Evolutionary conservation across 345 rosid genomes (phyloP).

Genomic region (Zanthoxylum bungeanum): DNA sequence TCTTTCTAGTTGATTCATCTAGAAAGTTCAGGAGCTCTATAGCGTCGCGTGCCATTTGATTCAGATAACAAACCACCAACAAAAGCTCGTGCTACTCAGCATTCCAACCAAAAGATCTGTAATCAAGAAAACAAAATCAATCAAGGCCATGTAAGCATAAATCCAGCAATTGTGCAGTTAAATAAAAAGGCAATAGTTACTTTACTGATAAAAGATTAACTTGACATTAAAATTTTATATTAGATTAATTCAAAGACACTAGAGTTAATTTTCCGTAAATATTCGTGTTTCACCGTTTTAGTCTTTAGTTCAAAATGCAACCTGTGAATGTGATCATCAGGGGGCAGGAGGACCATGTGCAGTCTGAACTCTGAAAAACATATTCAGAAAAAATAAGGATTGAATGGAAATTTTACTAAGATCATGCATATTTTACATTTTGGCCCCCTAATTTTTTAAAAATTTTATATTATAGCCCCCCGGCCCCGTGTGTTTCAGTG

Average conservation of each 20-base stretch:
- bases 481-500: background rate
- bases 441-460: too few species aligned
- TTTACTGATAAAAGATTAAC: background rate
- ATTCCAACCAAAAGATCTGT: background rate
- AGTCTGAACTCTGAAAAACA: too few species aligned
- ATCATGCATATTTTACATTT: too few species aligned
- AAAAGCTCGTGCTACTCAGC: background rate
- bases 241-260: too few species aligned
- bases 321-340: too few species aligned
- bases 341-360: too few species aligned
- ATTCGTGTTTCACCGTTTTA: background rate
- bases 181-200: background rate
- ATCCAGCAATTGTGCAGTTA: background rate
- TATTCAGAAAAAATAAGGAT: too few species aligned
- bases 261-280: background rate
- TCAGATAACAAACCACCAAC: background rate
- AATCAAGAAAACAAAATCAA: background rate
- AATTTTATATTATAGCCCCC: too few species aligned
- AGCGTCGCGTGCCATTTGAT: background rate
- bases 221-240: too few species aligned
- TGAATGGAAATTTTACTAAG: too few species aligned
- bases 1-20: background rate
- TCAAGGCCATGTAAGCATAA: background rate
- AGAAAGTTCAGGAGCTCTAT: background rate
- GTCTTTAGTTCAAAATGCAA: background rate